Conservation (phyloP, 257 asterid genomes). For the Oldenlandia corymbosa region DNA sequence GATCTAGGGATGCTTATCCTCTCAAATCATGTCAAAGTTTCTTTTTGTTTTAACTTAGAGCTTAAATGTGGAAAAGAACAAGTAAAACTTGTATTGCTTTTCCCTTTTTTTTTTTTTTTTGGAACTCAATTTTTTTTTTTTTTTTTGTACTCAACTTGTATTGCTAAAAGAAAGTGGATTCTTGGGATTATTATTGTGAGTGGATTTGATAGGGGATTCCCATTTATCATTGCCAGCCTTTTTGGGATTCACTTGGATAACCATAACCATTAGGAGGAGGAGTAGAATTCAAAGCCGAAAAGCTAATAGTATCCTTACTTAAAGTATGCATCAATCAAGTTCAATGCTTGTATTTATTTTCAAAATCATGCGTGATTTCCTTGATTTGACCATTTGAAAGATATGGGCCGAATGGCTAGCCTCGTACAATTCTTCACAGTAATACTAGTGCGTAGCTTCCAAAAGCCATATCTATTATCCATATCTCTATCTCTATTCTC, state of each 20-base stretch:
- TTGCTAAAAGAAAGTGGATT: neutral
- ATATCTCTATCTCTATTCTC: too few species aligned
- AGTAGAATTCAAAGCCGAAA: neutral
- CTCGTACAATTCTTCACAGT: too few species aligned
- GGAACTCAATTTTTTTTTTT: too few species aligned
- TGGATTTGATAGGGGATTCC: neutral
- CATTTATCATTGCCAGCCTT: neutral
- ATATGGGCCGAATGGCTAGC: too few species aligned
- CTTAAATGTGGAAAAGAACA: neutral
- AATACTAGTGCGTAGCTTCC: too few species aligned
- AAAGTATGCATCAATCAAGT: neutral
- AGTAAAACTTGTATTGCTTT: too few species aligned
- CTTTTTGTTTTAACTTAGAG: too few species aligned
- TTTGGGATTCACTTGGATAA: conserved; percentile 4
- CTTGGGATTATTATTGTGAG: neutral
- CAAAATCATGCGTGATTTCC: neutral
- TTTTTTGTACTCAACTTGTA: too few species aligned
- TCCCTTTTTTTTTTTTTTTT: too few species aligned
- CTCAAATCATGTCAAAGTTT: neutral
- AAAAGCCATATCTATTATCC: too few species aligned
- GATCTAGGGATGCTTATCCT: conserved; percentile 15
- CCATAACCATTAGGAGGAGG: too few species aligned
- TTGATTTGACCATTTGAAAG: neutral
- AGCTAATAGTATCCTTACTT: too few species aligned
- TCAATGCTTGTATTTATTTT: neutral